Evolutionary conservation across 208 protist genomes (phyloP), one percentile per base, ranked within the genome.

Genomic region (Leishmania amazonensis): DNA sequence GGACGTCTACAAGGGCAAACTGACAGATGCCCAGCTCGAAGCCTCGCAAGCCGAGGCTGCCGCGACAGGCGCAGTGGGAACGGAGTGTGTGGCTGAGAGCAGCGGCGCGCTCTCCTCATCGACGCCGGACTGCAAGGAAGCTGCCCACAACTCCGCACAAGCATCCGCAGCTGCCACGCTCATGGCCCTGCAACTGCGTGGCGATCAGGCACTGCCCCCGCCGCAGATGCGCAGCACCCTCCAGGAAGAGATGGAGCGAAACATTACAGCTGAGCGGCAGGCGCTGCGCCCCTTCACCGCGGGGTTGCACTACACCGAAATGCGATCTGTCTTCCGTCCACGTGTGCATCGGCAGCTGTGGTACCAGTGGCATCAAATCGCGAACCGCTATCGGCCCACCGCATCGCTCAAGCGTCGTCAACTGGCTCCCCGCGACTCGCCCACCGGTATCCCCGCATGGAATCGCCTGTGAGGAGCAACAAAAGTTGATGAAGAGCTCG

Each of bases 301-400:
- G 17, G 93, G 93, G 35, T 84, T 97, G 62, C 92, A 96, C 83
- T 47, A 68, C 71, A 95, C 91, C 0, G 93, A 96, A 79, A 90
- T 94, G 40, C 91, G 97, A 67, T 93, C 90, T 31, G 90, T 92
- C 47, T 98, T 98, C 81, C 91, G 95, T 24, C 95, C 95, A 15
- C 90, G 93, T 53, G 93, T 98, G 86, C 94, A 96, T 83, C 88
- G 95, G 8, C 93, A 97, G 80, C 84, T 96, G 67, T 98, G 95
- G 95, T 97, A 96, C 60, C 89, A 95, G 88, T 98, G 95, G 94
- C 95, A 98, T 74, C 83, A 88, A 53, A 96, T 98, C 74, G 95
- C 95, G 1, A 98, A 98, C 84, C 89, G 90, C 35, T 98, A 98
- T 80, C 89, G 95, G 17, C 95, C 95, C 35, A 93, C 91, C 57